Base-by-base conservation (phyloP, 108 stramenopile species). In the Discostella pseudostelligera region DNA sequence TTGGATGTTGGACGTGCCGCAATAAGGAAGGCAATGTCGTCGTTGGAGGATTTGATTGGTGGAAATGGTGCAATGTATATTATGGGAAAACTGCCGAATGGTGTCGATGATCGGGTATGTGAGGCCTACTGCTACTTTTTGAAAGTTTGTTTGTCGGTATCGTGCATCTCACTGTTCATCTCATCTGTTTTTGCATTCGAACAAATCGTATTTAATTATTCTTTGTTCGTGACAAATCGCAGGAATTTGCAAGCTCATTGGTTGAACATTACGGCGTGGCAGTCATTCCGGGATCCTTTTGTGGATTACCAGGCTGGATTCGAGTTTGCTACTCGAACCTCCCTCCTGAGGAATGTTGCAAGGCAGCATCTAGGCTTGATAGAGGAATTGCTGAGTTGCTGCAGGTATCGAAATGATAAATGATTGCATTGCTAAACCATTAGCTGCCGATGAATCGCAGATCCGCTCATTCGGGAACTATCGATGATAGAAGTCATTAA, bases 1-100 rank as follows among this genome's bases (percentile, higher is more conserved):
- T 69, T 97, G 40, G 65, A 81, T 17, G 36, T 49, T 2, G 85
- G 90, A 20, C 84, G 96, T 17, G 45, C 85, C 56, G 78, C 75
- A 0, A 85, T 96, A 49, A 67, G 87, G 65, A 57, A 89, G 11
- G 95, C 93, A 19, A 65, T 97, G 61, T 29, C 54, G 40, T 71
- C 84, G 45, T 55, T 91, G 68, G 82, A 82, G 26, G 65, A 73
- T 25, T 81, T 86, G 12, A 82, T 86, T 59, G 91, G 92, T 17
- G 84, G 89, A 40, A 57, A 76, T 25, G 97, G 97, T 35, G 94
- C 96, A 6, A 96, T 97, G 87, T 97, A 97, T 70, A 80, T 96
- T 17, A 89, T 97, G 78, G 95, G 76, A 4, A 86, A 92, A 49
- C 63, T 97, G 25, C 95, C 95, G 4, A 50, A 61, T 71, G 70